Percentiles rank a stretch among this genome's conserved stretches.
phyloP scores from a whole-genome alignment of 371 early-diverging fungal species.

The Fennellomyces sp. region DNA sequence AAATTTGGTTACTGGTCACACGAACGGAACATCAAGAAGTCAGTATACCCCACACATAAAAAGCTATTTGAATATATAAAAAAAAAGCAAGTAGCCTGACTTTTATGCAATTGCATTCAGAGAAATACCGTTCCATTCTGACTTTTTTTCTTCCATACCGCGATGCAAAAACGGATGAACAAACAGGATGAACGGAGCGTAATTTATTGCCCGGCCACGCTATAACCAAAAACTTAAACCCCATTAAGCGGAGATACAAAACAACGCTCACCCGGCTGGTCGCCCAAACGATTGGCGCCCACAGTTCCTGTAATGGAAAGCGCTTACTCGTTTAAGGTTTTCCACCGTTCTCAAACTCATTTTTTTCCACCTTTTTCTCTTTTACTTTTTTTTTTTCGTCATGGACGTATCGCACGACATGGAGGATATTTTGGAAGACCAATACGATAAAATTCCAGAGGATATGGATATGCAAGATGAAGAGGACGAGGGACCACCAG shows the following conservation, averaged over 20 bases:
- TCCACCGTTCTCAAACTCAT: neutral
- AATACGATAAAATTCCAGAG: neutral
- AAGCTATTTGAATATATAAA: too few relatives aligned
- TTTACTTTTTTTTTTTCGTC: neutral
- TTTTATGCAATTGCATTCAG: neutral
- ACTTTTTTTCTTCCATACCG: too few relatives aligned
- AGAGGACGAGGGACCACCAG: slow-evolving; percentile 10
- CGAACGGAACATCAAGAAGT: neutral
- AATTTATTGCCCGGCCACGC: too few relatives aligned
- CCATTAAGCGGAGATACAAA: neutral
- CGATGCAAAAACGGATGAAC: too few relatives aligned
- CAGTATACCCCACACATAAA: neutral
- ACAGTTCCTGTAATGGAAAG: neutral
- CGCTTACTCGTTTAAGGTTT: neutral
- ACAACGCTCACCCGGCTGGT: neutral
- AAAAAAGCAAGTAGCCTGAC: too few relatives aligned
- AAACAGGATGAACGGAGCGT: too few relatives aligned
- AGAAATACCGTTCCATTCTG: neutral
- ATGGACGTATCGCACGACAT: neutral
- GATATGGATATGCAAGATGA: neutral
- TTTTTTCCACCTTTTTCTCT: slow-evolving; percentile 1
- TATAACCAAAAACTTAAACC: too few relatives aligned
- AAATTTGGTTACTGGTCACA: neutral
- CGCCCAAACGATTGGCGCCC: neutral
- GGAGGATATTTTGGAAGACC: neutral